These are phyloP conservation scores for Coemansia sp. DNA, from an alignment of 192 early-diverging fungal genomes.

Conservation along the genomic window DNA sequence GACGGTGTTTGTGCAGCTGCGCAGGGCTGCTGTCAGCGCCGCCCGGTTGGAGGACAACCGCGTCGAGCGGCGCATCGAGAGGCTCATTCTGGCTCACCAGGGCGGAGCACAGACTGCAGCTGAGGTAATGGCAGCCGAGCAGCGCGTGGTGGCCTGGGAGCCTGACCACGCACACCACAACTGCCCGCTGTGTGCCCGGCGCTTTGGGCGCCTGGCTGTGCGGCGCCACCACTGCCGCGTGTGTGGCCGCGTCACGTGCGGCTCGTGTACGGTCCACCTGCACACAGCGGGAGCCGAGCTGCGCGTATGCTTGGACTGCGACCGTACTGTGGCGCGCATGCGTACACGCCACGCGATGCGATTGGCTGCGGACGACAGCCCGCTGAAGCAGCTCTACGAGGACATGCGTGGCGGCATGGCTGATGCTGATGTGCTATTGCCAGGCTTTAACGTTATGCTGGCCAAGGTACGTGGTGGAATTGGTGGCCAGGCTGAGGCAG, in stretches of 20 bases:
- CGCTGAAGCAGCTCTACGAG: slow-evolving; percentile 18
- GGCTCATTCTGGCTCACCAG: slow-evolving; percentile 43
- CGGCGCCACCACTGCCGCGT: slow-evolving; percentile 72
- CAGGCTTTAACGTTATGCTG: slow-evolving; percentile 30
- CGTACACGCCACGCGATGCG: slow-evolving; percentile 43
- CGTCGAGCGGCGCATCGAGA: slow-evolving; percentile 71
- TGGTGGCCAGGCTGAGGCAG: slow-evolving; percentile 36
- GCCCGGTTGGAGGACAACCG: slow-evolving; percentile 69
- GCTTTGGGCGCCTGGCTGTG: slow-evolving; percentile 56
- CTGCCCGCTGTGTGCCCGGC: slow-evolving; percentile 24
- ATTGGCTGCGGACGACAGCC: slow-evolving; percentile 22
- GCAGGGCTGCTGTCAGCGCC: slow-evolving; percentile 55
- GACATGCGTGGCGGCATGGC: slow-evolving; percentile 13
- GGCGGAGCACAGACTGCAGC: neutral
- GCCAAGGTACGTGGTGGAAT: neutral
- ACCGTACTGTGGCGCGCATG: slow-evolving; percentile 55
- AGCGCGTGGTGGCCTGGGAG: slow-evolving; percentile 45
- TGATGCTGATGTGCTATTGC: slow-evolving; percentile 26
- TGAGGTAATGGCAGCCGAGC: slow-evolving; percentile 31
- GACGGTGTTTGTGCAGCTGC: slow-evolving; percentile 49
- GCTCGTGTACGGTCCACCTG: slow-evolving; percentile 49
- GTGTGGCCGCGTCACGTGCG: slow-evolving; percentile 66
- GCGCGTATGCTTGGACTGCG: slow-evolving; percentile 61
- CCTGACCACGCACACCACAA: slow-evolving; percentile 7
- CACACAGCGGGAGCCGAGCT: slow-evolving; percentile 19